A percentile compares a stretch with the other conserved stretches of the same genome.
Conservation (phyloP, 2,329 filamentous ascomycete genomes). For the Fusarium sp. region DNA sequence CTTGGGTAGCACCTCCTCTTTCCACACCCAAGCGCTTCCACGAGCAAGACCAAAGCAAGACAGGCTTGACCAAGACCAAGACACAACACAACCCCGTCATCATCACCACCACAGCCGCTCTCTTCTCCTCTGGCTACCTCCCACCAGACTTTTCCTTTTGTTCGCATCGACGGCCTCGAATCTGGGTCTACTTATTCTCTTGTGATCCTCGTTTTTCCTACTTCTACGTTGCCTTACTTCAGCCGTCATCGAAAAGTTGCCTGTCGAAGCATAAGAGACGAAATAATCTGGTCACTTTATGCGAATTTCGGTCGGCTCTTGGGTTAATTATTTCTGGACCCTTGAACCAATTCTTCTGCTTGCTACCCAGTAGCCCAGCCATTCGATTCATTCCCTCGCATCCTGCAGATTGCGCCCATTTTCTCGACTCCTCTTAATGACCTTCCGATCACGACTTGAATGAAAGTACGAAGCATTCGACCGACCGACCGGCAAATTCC, state of each 20-base stretch:
- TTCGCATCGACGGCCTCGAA: conserved; percentile 1
- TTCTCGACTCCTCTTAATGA: conserved; percentile 23
- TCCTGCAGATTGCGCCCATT: conserved; percentile 24
- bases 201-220: conserved; percentile 30
- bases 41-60: conserved; percentile 17
- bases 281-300: background rate
- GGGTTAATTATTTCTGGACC: background rate
- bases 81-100: conserved; percentile 36
- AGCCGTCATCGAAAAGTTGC: background rate
- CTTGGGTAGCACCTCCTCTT: conserved; percentile 39
- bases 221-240: conserved; percentile 29
- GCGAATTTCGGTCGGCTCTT: background rate
- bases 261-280: background rate
- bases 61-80: conserved; percentile 24
- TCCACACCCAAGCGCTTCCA: conserved; percentile 37
- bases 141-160: conserved; percentile 18
- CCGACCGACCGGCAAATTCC: conserved; percentile 16
- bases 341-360: background rate
- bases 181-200: conserved; percentile 16
- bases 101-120: conserved; percentile 35
- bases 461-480: conserved; percentile 30
- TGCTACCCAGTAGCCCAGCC: background rate
- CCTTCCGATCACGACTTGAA: conserved; percentile 30
- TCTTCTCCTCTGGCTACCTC: conserved; percentile 26
- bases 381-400: conserved; percentile 34